Conservation (phyloP, 495 filamentous ascomycete species). For the Collariella sp. region DNA sequence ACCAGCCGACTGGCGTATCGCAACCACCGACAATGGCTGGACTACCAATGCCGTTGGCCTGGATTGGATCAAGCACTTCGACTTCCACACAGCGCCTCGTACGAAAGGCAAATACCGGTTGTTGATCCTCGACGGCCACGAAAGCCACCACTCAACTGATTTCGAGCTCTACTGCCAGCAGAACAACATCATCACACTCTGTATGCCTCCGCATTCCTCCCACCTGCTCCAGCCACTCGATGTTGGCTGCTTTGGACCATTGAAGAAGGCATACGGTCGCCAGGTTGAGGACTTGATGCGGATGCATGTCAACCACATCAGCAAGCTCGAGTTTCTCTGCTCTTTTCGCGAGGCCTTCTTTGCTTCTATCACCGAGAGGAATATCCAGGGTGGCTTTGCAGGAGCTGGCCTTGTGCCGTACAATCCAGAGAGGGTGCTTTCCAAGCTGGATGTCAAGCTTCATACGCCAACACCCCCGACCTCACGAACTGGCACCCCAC, state of each 20-base stretch:
- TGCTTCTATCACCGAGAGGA: too few species aligned
- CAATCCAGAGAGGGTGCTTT: conserved; percentile 1
- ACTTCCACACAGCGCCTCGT: neutral
- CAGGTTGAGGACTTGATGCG: neutral
- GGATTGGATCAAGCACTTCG: conserved; percentile 8
- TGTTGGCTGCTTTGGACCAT: neutral
- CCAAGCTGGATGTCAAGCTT: conserved; percentile 1
- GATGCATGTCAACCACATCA: neutral
- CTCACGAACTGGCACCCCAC: neutral
- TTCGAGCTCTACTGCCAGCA: conserved; percentile 1
- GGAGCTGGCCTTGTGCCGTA: too few species aligned
- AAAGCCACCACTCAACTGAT: neutral
- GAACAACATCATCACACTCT: neutral
- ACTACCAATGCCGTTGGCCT: conserved; percentile 7
- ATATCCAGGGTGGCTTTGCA: too few species aligned
- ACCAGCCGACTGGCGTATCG: neutral
- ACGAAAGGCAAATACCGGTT: conserved; percentile 6
- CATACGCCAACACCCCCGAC: neutral
- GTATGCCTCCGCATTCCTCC: neutral
- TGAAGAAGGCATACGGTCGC: conserved; percentile 4
- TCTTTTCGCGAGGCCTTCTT: too few species aligned
- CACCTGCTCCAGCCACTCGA: neutral
- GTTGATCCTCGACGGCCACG: conserved; percentile 3
- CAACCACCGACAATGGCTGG: conserved; percentile 8
- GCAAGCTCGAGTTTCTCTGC: too few species aligned